Conservation (phyloP, 768 basidiomycete genomes). For the Piloderma croceum region DNA sequence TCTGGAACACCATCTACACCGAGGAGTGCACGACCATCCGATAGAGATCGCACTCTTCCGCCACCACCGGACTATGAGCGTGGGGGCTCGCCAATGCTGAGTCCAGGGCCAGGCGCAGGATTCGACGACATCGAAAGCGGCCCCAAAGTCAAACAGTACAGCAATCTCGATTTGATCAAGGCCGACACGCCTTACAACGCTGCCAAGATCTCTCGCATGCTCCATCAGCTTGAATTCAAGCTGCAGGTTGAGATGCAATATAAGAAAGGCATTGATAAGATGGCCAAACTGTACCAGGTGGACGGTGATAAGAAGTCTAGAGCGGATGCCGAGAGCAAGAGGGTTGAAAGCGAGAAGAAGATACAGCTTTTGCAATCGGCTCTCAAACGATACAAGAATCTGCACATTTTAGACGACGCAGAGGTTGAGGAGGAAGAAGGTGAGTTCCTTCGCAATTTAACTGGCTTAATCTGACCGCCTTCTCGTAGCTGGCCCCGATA, state of each 20-base stretch:
- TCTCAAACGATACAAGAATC: conserved; percentile 91
- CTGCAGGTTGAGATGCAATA: conserved; percentile 97
- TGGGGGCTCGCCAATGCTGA: neutral
- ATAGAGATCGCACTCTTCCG: conserved; percentile 30
- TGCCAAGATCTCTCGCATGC: conserved; percentile 94
- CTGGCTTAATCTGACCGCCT: conserved; percentile 1
- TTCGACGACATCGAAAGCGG: conserved; percentile 32
- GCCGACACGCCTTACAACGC: conserved; percentile 96
- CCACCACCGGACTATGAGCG: conserved; percentile 50
- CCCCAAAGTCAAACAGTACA: conserved; percentile 61
- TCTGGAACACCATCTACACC: conserved; percentile 29
- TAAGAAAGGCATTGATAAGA: conserved; percentile 97
- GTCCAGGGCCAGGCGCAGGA: no score
- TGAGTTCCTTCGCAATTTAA: conserved; percentile 25
- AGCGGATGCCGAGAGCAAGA: conserved; percentile 89
- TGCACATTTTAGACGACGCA: conserved; percentile 87
- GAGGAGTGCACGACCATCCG: conserved; percentile 14
- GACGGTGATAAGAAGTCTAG: conserved; percentile 97
- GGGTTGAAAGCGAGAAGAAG: conserved; percentile 93
- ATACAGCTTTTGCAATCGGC: conserved; percentile 89
- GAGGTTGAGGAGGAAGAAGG: conserved; percentile 81
- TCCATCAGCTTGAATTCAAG: conserved; percentile 99
- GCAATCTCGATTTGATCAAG: conserved; percentile 91
- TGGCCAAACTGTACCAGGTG: conserved; percentile 92
- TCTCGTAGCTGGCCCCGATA: conserved; percentile 37